Base-by-base conservation (phyloP, 1,284 basidiomycete genomes). In the Sporisorium sorghi region DNA sequence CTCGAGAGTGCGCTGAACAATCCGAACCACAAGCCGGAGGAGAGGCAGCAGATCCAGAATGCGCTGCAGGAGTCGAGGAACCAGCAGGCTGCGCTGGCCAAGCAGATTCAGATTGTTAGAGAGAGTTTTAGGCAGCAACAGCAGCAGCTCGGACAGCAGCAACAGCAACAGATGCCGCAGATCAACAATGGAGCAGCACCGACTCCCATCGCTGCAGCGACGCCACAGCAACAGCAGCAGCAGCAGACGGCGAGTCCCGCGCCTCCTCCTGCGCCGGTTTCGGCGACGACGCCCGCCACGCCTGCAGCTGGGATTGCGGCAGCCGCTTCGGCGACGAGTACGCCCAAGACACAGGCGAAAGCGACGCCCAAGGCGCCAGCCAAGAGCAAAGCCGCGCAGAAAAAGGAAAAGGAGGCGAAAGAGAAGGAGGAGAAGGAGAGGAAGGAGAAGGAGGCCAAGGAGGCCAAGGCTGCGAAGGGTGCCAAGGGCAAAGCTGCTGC, bases 21-120 rank as follows among this genome's bases (percentile, higher is more conserved):
- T 21, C 70, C 72, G 0, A 62, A 64, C 19, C 52, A 78, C 19
- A 78, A 76, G 46, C 77, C 77, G 2, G 76, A 81, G 47, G 76
- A 81, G 43, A 55, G 77, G 35, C 76, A 76, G 54, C 77, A 81
- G 69, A 73, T 73, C 43, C 73, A 74, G 28, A 77, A 75, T 39
- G 65, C 65, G 30, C 59, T 77, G 50, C 73, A 78, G 47, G 77
- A 79, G 65, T 59, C 74, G 6, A 56, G 76, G 17, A 75, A 67
- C 19, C 76, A 79, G 40, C 79, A 79, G 56, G 68, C 73, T 54
- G 72, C 60, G 30, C 49, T 79, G 12, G 79, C 79, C 12, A 74
- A 77, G 42, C 79, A 81, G 58, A 78, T 79, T 19, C 73, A 76
- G 19, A 58, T 81, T 19, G 71, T 77, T 1, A 59, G 76, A 17